Percentiles rank a stretch among this genome's conserved stretches.
Evolutionary conservation across 2,329 filamentous ascomycete genomes (phyloP).

Genomic region (Exserohilum turcica): DNA sequence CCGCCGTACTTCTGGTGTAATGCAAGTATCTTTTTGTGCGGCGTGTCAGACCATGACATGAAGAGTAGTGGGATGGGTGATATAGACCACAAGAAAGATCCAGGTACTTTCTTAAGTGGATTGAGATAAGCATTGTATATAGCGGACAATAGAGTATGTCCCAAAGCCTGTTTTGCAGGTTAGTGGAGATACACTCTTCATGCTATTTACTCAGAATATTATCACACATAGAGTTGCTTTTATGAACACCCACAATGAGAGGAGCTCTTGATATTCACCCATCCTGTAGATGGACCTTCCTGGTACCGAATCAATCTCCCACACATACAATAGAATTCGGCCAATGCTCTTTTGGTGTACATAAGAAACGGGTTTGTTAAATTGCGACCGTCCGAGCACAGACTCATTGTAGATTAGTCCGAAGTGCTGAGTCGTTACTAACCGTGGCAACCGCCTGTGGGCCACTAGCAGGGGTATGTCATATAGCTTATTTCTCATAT

Average conservation of each 20-base stretch:
- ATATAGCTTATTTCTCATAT: too few species aligned
- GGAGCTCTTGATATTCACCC: neutral
- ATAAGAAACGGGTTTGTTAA: neutral
- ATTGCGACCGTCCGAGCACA: too few species aligned
- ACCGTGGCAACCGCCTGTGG: too few species aligned
- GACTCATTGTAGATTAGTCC: too few species aligned
- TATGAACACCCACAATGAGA: neutral
- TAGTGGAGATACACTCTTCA: neutral
- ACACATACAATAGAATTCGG: neutral
- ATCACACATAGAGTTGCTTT: neutral
- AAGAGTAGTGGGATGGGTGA: slow-evolving; percentile 5
- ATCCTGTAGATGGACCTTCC: neutral
- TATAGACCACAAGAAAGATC: slow-evolving; percentile 4
- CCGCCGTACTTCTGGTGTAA: slow-evolving; percentile 24
- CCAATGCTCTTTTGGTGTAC: neutral
- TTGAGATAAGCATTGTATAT: slow-evolving; percentile 5
- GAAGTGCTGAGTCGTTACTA: too few species aligned
- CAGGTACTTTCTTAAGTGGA: slow-evolving; percentile 1
- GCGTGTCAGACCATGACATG: slow-evolving; percentile 2
- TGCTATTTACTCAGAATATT: neutral
- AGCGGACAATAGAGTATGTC: neutral
- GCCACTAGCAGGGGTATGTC: too few species aligned
- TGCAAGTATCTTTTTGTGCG: slow-evolving; percentile 3
- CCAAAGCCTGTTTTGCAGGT: neutral
- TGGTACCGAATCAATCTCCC: neutral